Base-by-base conservation (phyloP, 2,329 filamentous ascomycete species). In the Grosmannia penicillata region DNA sequence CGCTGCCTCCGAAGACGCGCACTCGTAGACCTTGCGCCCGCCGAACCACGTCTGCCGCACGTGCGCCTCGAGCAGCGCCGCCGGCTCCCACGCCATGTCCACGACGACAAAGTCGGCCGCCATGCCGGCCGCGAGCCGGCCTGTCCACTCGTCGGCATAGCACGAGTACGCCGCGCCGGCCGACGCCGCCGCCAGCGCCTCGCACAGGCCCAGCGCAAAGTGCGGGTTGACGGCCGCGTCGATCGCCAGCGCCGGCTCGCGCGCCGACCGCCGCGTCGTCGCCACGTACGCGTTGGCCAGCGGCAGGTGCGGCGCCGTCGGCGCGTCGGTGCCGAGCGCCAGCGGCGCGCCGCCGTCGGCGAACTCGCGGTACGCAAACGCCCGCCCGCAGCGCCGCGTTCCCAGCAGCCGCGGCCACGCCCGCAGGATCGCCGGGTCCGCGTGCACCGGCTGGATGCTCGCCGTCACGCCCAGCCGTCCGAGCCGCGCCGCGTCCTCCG, bases 311-410 rank as follows among this genome's bases (percentile, higher is more conserved):
- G 70, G 69, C 2, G 74, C 72, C 0, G 73, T 77, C 0, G 73
- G 73, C 0, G 70, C 62, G 45, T 78, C 74, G 3, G 65, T 69
- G 0, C 74, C 74, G 10, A 78, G 60, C 0, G 73, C 72, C 0
- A 78, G 51, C 2, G 57, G 50, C 0, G 72, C 70, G 2, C 71
- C 71, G 1, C 59, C 58, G 31, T 70, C 66, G 2, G 62, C 60
- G 44, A 78, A 75, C 33, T 78, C 73, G 30, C 64, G 62, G 52
- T 80, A 79, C 0, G 75, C 70, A 48, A 79, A 80, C 1, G 72
- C 73, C 13, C 73, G 61, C 36, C 59, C 60, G 55, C 73, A 70
- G 1, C 73, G 60, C 14, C 64, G 55, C 10, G 55, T 51, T 2
- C 72, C 74, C 4, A 80, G 55, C 14, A 79, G 61, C 8, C 59